Base-by-base conservation (phyloP, 352 stramenopile genomes). In the Phytophthora ramorum region DNA sequence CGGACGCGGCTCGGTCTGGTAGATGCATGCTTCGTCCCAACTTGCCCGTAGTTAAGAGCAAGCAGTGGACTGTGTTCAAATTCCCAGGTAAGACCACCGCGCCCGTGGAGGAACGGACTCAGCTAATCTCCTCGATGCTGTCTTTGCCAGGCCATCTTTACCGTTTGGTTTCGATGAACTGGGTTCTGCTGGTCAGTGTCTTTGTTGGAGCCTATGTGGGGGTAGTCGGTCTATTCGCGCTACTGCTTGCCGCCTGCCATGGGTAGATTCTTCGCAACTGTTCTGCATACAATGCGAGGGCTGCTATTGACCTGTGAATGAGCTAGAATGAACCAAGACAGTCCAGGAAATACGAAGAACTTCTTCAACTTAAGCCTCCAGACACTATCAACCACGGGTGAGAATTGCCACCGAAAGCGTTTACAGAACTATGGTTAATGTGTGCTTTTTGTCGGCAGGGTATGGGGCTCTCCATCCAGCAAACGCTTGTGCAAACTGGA, bases 311-410 rank as follows among this genome's bases (percentile, higher is more conserved):
- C 19, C 5, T 26, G n/a, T 13, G 19, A 16, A 19, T 63, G 20
- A 9, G 1, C 6, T 56, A 24, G 58, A 46, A 13, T 58, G 17
- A 19, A 53, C 50, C 24, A 34, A 47, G 37, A 69, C 17, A 35
- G 24, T n/a, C 14, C 28, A 66, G 4, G 67, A 58, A 60, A 50
- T 17, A 24, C 57, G 24, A 75, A 78, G 1, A 76, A 86, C 56
- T 90, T 75, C 34, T 88, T 88, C 52, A 90, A 90, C 30, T 51
- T 90, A 54, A 88, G 78, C 38, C 45, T 90, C 8, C 81, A 90
- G 52, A 87, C 81, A 22, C 75, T 90, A 16, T 69, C 78, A n/a
- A 88, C 75, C 8, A 84, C 79, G 58, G 81, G 79, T 87, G 38
- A 2, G 64, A 20, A 44, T 44, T 44, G 7, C 5, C 5, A 19